A percentile compares a stretch with the other conserved stretches of the same genome.
These are phyloP conservation scores for Neurospora discreta DNA, from an alignment of 495 filamentous ascomycete species.

Conservation along the genomic window DNA sequence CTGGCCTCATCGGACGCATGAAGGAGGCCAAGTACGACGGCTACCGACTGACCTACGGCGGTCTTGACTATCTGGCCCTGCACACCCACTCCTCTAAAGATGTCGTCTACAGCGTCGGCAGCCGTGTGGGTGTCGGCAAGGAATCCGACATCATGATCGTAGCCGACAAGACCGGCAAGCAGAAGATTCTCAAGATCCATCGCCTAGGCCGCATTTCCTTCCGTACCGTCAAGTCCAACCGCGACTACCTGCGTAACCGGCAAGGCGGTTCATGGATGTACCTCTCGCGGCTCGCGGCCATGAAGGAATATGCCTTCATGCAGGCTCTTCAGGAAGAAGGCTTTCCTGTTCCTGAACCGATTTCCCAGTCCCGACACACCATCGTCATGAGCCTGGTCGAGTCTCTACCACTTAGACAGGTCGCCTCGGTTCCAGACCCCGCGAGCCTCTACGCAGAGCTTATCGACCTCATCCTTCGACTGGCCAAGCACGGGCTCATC, in stretches of 20 bases:
- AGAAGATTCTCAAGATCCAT: constrained; percentile 80
- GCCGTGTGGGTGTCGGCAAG: constrained; percentile 93
- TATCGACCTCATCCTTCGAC: constrained; percentile 71
- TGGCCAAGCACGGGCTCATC: constrained; percentile 84
- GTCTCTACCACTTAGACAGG: constrained; percentile 77
- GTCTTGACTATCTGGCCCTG: constrained; percentile 90
- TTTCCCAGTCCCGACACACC: constrained; percentile 82
- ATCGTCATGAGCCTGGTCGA: constrained; percentile 90
- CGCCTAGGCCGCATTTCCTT: constrained; percentile 94
- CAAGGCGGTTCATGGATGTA: constrained; percentile 87
- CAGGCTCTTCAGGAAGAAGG: constrained; percentile 66
- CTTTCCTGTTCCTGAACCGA: constrained; percentile 79
- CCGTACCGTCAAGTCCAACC: constrained; percentile 86
- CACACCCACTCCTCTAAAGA: constrained; percentile 72
- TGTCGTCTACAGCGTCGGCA: constrained; percentile 80
- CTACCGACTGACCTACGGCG: constrained; percentile 93
- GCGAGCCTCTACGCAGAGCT: constrained; percentile 76
- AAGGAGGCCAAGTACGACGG: constrained; percentile 98
- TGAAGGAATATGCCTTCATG: constrained; percentile 93
- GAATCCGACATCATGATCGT: constrained; percentile 94
- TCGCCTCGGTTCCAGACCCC: constrained; percentile 67
- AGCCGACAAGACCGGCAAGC: constrained; percentile 51
- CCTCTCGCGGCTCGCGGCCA: constrained; percentile 80
- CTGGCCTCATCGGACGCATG: constrained; percentile 79
- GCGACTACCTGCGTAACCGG: constrained; percentile 81